phyloP scores from a whole-genome alignment of 2,329 filamentous ascomycete genomes.

The Blumeria graminis region DNA sequence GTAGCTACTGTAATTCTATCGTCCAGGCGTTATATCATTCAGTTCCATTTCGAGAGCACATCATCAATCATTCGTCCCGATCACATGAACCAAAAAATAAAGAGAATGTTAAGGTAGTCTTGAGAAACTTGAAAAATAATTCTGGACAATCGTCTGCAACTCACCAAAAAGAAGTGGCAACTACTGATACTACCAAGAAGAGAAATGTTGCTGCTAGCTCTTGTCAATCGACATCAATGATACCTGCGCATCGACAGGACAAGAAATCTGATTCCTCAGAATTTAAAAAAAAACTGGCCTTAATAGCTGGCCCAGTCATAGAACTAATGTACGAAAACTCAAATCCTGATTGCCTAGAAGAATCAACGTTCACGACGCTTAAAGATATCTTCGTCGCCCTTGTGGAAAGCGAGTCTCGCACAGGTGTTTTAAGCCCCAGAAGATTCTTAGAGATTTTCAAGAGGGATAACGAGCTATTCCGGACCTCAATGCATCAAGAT shows the following conservation, averaged over 20 bases:
- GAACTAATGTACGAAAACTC: conserved; percentile 66
- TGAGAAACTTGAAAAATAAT: conserved; percentile 23
- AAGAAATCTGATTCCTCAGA: conserved; percentile 89
- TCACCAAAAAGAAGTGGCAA: conserved; percentile 27
- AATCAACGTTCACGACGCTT: conserved; percentile 79
- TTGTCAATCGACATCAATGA: conserved; percentile 28
- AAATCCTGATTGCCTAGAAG: conserved; percentile 68
- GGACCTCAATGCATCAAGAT: conserved; percentile 92
- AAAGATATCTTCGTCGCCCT: conserved; percentile 92
- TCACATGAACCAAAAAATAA: conserved; percentile 41
- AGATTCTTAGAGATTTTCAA: conserved; percentile 86
- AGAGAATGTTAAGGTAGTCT: conserved; percentile 33
- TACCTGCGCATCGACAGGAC: conserved; percentile 37
- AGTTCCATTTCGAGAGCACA: conserved; percentile 74
- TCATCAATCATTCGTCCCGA: conserved; percentile 73
- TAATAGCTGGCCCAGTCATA: conserved; percentile 67
- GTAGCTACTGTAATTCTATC: conserved; percentile 94
- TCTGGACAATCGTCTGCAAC: conserved; percentile 18
- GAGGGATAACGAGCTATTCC: conserved; percentile 90
- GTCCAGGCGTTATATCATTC: conserved; percentile 95
- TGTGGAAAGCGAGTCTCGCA: conserved; percentile 56
- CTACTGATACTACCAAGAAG: conserved; percentile 28
- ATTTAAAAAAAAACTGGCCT: conserved; percentile 91
- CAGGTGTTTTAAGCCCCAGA: conserved; percentile 75
- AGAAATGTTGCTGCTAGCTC: conserved; percentile 29